phyloP scores from a whole-genome alignment of 2,329 filamentous ascomycete species.

The Tolypocladium endophyticum region DNA sequence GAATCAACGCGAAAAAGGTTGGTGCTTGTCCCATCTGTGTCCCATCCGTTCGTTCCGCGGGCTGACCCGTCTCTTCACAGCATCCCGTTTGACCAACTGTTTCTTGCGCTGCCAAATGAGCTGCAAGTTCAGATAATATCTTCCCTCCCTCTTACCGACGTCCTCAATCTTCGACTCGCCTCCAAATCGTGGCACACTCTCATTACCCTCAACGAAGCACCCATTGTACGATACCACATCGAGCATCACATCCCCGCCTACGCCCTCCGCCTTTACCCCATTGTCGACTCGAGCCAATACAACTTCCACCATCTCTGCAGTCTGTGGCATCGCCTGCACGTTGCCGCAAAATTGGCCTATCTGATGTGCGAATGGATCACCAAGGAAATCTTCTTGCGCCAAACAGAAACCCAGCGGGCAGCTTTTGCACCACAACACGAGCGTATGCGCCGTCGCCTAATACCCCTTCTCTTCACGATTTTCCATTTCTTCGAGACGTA shows the following conservation, averaged over 20 bases:
- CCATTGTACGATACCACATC: slow-evolving; percentile 52
- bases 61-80: slow-evolving; percentile 17
- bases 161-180: slow-evolving; percentile 47
- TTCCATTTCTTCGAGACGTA: slow-evolving; percentile 61
- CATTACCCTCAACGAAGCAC: slow-evolving; percentile 48
- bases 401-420: slow-evolving; percentile 39
- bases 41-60: background rate
- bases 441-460: slow-evolving; percentile 53
- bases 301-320: slow-evolving; percentile 53
- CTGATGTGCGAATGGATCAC: slow-evolving; percentile 55
- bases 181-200: slow-evolving; percentile 50
- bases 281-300: slow-evolving; percentile 33
- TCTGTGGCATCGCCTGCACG: slow-evolving; percentile 55
- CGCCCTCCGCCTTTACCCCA: slow-evolving; percentile 47
- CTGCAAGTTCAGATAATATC: slow-evolving; percentile 53
- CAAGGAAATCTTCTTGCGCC: slow-evolving; percentile 53
- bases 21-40: background rate
- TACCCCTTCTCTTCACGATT: slow-evolving; percentile 52
- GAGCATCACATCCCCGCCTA: slow-evolving; percentile 50
- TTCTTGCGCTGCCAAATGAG: slow-evolving; percentile 48
- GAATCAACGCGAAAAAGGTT: slow-evolving; percentile 23
- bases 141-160: slow-evolving; percentile 47
- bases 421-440: slow-evolving; percentile 52
- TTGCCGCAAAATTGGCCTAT: slow-evolving; percentile 50
- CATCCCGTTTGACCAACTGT: slow-evolving; percentile 44